These are phyloP conservation scores for Rhodotorula sp. DNA, from an alignment of 1,284 basidiomycete genomes.

Conservation along the genomic window DNA sequence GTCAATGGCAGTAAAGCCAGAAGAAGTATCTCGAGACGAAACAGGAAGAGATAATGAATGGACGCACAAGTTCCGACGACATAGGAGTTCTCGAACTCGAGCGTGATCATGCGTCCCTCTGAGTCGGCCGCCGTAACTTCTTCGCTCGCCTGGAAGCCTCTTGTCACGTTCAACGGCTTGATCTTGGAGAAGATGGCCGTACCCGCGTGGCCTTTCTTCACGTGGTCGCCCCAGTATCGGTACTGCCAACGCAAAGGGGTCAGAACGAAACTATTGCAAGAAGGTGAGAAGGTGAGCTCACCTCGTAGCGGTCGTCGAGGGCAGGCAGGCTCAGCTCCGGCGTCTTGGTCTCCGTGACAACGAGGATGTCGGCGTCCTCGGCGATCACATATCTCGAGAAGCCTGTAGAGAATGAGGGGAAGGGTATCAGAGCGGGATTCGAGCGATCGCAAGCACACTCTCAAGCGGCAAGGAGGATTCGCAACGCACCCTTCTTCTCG, in stretches of 20 bases:
- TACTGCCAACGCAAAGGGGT: constrained; percentile 45
- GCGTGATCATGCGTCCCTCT: constrained; percentile 59
- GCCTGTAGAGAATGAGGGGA: constrained; percentile 52
- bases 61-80: constrained; percentile 65
- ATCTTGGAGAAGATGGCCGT: constrained; percentile 76
- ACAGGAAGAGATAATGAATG: neutral
- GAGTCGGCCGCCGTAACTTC: constrained; percentile 25
- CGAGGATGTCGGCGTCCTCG: constrained; percentile 74
- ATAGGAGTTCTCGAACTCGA: constrained; percentile 71
- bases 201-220: constrained; percentile 78
- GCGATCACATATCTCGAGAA: constrained; percentile 75
- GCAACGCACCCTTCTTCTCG: constrained; percentile 39
- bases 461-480: no score
- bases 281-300: constrained; percentile 2
- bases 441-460: no score
- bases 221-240: constrained; percentile 65
- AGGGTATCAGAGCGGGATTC: neutral
- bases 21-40: no score
- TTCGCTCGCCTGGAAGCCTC: constrained; percentile 54
- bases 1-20: no score
- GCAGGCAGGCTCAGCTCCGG: constrained; percentile 27
- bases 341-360: constrained; percentile 79
- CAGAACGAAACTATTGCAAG: neutral
- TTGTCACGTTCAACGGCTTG: constrained; percentile 62
- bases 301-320: constrained; percentile 38